Base-by-base conservation (phyloP, 768 basidiomycete species). In the Mycena latifolia region DNA sequence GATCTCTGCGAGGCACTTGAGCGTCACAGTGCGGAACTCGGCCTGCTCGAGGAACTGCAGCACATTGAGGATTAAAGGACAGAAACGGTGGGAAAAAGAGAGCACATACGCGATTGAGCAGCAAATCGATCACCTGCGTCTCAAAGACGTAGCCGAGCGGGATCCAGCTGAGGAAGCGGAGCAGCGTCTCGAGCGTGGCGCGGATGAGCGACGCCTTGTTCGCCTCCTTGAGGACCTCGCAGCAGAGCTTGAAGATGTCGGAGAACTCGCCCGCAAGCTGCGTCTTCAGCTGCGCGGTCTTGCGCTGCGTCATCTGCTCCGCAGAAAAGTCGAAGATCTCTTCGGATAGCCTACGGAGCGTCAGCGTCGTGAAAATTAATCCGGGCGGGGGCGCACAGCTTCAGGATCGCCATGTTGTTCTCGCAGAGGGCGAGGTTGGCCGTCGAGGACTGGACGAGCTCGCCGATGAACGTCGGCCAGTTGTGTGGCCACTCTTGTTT, bases 401-500 rank as follows among this genome's bases (percentile, higher is more conserved):
- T 94, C 72, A 99, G 85, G 77, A 99, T 99, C 78, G 95, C 88
- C 98, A 99, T 99, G 81, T 99, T 99, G 85, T 99, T 99, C 81
- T 99, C 98, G 86, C 98, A 99, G 25, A 99, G 87, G 2, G 94
- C 91, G 37, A 98, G 88, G 76, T 96, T 98, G 48, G 93, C 94
- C 78, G 97, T 97, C 39, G 97, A 99, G 10, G 97, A 98, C 72
- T 96, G 92, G 64, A 99, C 95, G 53, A 99, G 93, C 78, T 99
- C 96, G 11, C 93, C 89, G 72, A 98, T 97, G 83, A 98, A 99
- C 17, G 87, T 93, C 28, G 98, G 97, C 98, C 97, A 99, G 75
- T 97, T 95, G 77, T 98, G 94, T 27, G 97, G 97, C 98, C 98
- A 99, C 76, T 98, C 98, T 83, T 99, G 98, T 80, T 99, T 99